Percentiles rank a stretch among this genome's conserved stretches.
These are phyloP conservation scores for Plectosphaerella sp. DNA, from an alignment of 2,329 filamentous ascomycete genomes.

Conservation along the genomic window DNA sequence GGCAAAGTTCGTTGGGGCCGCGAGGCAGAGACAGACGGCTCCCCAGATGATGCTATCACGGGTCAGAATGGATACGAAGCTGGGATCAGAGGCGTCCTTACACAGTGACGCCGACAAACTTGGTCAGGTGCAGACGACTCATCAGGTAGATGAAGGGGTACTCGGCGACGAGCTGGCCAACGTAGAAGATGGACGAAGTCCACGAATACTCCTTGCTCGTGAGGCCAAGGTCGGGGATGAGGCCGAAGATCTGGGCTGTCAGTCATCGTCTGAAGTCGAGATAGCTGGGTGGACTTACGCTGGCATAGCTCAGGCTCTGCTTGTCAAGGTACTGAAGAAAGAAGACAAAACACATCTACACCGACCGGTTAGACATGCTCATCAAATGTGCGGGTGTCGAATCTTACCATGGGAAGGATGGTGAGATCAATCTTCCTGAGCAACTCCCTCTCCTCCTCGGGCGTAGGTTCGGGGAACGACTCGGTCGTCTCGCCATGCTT, in stretches of 20 bases:
- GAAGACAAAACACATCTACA: slow-evolving; percentile 35
- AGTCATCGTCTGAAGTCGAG: neutral
- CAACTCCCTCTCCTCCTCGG: slow-evolving; percentile 24
- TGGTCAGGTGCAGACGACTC: slow-evolving; percentile 41
- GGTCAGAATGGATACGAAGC: neutral
- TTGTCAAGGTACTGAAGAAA: slow-evolving; percentile 42
- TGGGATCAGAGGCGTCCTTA: slow-evolving; percentile 16
- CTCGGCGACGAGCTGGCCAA: slow-evolving; percentile 38
- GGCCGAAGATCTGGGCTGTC: slow-evolving; percentile 31
- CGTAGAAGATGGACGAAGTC: slow-evolving; percentile 34
- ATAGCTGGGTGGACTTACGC: slow-evolving; percentile 4
- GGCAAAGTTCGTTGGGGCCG: slow-evolving; percentile 8
- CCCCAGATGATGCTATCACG: neutral
- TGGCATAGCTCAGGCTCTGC: slow-evolving; percentile 44
- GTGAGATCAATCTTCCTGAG: slow-evolving; percentile 26
- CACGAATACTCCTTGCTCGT: slow-evolving; percentile 42
- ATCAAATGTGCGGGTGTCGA: neutral
- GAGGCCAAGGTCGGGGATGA: slow-evolving; percentile 40
- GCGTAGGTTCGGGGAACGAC: slow-evolving; percentile 14
- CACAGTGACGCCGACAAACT: slow-evolving; percentile 43
- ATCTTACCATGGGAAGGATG: slow-evolving; percentile 22
- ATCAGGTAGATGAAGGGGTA: slow-evolving; percentile 48
- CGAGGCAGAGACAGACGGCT: slow-evolving; percentile 14
- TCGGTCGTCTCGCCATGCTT: slow-evolving; percentile 13
- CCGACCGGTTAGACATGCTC: neutral